These are phyloP conservation scores for Malassezia brasiliensis DNA, from an alignment of 1,284 basidiomycete genomes.

Conservation along the genomic window DNA sequence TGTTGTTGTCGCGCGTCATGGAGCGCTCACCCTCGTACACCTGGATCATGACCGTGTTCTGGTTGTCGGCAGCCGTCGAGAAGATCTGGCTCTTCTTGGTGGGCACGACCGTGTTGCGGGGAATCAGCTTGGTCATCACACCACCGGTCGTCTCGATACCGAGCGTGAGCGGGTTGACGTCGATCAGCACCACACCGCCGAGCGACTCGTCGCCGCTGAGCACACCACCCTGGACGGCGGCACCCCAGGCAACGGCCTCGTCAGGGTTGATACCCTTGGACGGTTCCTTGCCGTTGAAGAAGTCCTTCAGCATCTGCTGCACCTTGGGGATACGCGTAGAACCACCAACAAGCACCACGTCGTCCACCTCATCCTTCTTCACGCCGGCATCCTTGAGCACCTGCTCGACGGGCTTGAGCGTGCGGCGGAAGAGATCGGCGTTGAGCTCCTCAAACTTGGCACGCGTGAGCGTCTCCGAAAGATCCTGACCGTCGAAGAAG, in stretches of 20 bases:
- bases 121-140: constrained; percentile 93
- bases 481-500: constrained; percentile 91
- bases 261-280: constrained; percentile 91
- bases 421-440: constrained; percentile 97
- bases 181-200: constrained; percentile 79
- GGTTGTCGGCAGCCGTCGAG: constrained; percentile 57
- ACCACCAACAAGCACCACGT: constrained; percentile 82
- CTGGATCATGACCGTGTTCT: constrained; percentile 55
- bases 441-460: constrained; percentile 99
- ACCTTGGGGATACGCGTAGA: constrained; percentile 98
- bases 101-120: constrained; percentile 93
- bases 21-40: constrained; percentile 92
- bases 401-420: constrained; percentile 98
- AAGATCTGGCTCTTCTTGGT: constrained; percentile 98
- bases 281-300: constrained; percentile 78
- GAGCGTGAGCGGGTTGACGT: constrained; percentile 84
- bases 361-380: constrained; percentile 93
- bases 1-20: constrained; percentile 94
- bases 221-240: constrained; percentile 94
- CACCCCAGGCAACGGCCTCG: constrained; percentile 67
- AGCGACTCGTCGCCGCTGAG: constrained; percentile 74
- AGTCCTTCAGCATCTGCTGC: constrained; percentile 88
- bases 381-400: constrained; percentile 94
- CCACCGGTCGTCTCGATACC: constrained; percentile 98
- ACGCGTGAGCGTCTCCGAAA: constrained; percentile 88